phyloP scores from a whole-genome alignment of 2,329 filamentous ascomycete species.

The Pseudocercospora macadamiae region DNA sequence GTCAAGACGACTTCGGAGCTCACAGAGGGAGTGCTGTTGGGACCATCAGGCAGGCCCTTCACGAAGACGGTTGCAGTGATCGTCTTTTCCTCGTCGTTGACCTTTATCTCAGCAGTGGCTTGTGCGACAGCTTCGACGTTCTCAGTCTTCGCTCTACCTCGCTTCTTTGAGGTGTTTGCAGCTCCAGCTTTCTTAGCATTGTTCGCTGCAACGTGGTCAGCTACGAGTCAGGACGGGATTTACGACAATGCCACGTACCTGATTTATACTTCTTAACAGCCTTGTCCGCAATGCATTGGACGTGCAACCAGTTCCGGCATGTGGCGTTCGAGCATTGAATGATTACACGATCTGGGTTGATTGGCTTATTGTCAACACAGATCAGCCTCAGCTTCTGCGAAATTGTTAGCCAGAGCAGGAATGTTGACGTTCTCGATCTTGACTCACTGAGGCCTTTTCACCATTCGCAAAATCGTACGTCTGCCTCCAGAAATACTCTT shows the following conservation, averaged over 20 bases:
- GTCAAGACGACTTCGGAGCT: constrained; percentile 35
- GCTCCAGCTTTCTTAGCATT: constrained; percentile 14
- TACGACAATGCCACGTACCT: constrained; percentile 14
- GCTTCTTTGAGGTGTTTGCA: constrained; percentile 19
- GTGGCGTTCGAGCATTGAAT: constrained; percentile 42
- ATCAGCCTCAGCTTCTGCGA: constrained; percentile 40
- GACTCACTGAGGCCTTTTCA: constrained; percentile 42
- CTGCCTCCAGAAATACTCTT: constrained; percentile 51
- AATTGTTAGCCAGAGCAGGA: not conserved
- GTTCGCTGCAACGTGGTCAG: constrained; percentile 21
- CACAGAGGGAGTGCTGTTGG: constrained; percentile 15
- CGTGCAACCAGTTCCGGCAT: constrained; percentile 50
- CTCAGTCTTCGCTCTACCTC: constrained; percentile 22
- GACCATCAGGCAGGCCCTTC: constrained; percentile 25
- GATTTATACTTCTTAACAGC: constrained; percentile 23
- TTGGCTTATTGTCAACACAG: constrained; percentile 45
- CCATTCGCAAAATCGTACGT: constrained; percentile 41
- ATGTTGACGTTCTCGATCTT: not conserved
- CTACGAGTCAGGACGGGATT: not conserved
- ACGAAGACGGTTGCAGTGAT: constrained; percentile 33
- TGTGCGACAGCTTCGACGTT: constrained; percentile 10
- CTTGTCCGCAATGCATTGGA: constrained; percentile 42
- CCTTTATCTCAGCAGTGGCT: constrained; percentile 14
- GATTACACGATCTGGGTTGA: constrained; percentile 48
- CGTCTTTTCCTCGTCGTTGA: constrained; percentile 14